phyloP scores from a whole-genome alignment of 768 basidiomycete genomes.

The Kwoniella sp. region DNA sequence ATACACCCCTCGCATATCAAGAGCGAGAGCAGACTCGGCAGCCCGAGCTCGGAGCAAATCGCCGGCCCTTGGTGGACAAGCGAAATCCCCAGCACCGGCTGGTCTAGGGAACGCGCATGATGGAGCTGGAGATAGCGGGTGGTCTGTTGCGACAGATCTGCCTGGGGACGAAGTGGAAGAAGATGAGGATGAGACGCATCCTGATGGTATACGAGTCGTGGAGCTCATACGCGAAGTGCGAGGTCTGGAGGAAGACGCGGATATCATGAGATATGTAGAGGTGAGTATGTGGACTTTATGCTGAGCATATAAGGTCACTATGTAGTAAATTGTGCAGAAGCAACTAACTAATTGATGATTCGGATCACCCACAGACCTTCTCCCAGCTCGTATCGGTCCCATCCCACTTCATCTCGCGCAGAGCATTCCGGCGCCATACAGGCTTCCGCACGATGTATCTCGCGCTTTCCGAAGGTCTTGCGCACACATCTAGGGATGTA shows the following conservation, averaged over 20 bases:
- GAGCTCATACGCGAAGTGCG: constrained; percentile 35
- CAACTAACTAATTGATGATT: constrained; percentile 1
- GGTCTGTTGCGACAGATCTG: constrained; percentile 18
- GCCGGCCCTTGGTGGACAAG: constrained; percentile 4
- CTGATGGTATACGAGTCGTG: constrained; percentile 27
- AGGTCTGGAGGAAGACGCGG: constrained; percentile 12
- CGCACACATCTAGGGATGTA: constrained; percentile 13
- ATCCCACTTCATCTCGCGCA: constrained; percentile 21
- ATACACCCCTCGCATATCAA: constrained; percentile 6
- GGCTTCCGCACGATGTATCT: constrained; percentile 32
- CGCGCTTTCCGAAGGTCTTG: constrained; percentile 24
- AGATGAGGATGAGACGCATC: constrained; percentile 36
- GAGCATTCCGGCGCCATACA: constrained; percentile 41
- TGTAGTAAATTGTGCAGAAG: background rate
- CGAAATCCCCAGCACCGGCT: constrained; percentile 1
- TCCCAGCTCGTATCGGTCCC: constrained; percentile 36
- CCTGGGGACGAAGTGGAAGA: constrained; percentile 21
- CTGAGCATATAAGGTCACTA: background rate
- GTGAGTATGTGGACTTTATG: too few relatives aligned
- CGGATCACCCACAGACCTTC: constrained; percentile 23
- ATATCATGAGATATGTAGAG: constrained; percentile 42
- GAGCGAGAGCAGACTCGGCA: constrained; percentile 14
- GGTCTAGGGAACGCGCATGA: constrained; percentile 10
- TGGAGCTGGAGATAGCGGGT: constrained; percentile 21
- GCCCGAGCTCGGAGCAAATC: constrained; percentile 19